Conservation (phyloP, 306 rosid species). For the Cicer judaicum region DNA sequence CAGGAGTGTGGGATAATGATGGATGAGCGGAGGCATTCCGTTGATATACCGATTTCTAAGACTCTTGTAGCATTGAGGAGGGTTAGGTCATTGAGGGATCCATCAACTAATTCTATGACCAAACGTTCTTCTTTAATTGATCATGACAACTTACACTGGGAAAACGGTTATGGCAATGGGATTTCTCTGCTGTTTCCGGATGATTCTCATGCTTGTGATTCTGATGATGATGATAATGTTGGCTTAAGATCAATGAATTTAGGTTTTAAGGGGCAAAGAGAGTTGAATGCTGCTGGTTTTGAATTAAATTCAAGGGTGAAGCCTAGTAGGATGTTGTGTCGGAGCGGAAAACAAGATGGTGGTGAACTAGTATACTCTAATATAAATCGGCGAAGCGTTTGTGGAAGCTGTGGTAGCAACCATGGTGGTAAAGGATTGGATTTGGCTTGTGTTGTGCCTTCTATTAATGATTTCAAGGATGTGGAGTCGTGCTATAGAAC, state of each 20-base stretch:
- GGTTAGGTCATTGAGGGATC: constrained; percentile 90
- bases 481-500: constrained; percentile 45
- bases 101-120: constrained; percentile 71
- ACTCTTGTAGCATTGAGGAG: constrained; percentile 81
- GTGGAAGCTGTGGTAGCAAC: constrained; percentile 51
- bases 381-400: constrained; percentile 35
- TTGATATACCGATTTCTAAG: constrained; percentile 83
- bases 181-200: constrained; percentile 61
- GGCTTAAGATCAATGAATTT: constrained; percentile 44
- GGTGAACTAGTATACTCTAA: constrained; percentile 45
- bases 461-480: constrained; percentile 52
- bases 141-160: constrained; percentile 71
- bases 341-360: constrained; percentile 36
- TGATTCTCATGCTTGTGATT: constrained; percentile 48
- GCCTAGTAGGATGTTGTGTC: constrained; percentile 41
- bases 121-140: constrained; percentile 62
- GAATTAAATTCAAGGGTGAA: constrained; percentile 49
- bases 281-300: constrained; percentile 47
- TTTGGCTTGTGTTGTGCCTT: constrained; percentile 45
- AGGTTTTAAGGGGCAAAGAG: constrained; percentile 43
- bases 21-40: constrained; percentile 87
- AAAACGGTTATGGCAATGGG: constrained; percentile 57
- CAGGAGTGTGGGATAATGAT: constrained; percentile 44
- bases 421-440: constrained; percentile 51
- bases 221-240: constrained; percentile 32